Base-by-base conservation (phyloP, 2,329 filamentous ascomycete species). In the Hansfordia pulvinata region DNA sequence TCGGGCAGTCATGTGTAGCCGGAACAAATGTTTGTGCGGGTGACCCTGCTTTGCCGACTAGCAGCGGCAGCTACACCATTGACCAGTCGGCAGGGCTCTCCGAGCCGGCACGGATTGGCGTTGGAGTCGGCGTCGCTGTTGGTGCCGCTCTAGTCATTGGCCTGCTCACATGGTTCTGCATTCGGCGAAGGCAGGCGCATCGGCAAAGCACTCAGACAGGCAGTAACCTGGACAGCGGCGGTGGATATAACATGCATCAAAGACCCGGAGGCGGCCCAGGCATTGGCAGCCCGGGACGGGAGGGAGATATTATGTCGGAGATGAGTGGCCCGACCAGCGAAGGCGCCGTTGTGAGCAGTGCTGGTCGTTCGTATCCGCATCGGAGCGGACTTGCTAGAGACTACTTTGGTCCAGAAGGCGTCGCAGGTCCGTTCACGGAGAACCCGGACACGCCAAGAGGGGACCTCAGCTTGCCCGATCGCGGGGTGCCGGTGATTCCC, bases 81-180 rank as follows among this genome's bases (percentile, higher is more conserved):
- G 44, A 45, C 2, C 41, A 43, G 15, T 27, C 22, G 15, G 31
- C 29, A 3, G 43, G 43, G 3, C 41, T 70, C 5, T 61, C 62
- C 2, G 43, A 53, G 2, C 65, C 61, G 1, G 67, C 64, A 3
- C 69, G 63, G 38, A 66, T 62, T 0, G 69, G 69, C 3, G 62
- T 76, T n/a, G 67, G 60, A 5, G 52, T 64, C 1, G 69, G 65
- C 11, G 56, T 64, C 4, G 54, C 62, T 2, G 42, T 64, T 0
- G 61, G 50, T 16, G 54, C 49, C 2, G 49, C 53, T 4, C 23
- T 56, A 5, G 20, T 66, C 10, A 46, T 66, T 19, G 62, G 53
- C 4, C 40, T 39, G 3, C 33, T 58, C 10, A 51, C 56, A 0
- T 73, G 61, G 59, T 50, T 64, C 31, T 67, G 58, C 31, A 29